These are phyloP conservation scores for Fusarium sp. DNA, from an alignment of 2,329 filamentous ascomycete species.

Conservation along the genomic window DNA sequence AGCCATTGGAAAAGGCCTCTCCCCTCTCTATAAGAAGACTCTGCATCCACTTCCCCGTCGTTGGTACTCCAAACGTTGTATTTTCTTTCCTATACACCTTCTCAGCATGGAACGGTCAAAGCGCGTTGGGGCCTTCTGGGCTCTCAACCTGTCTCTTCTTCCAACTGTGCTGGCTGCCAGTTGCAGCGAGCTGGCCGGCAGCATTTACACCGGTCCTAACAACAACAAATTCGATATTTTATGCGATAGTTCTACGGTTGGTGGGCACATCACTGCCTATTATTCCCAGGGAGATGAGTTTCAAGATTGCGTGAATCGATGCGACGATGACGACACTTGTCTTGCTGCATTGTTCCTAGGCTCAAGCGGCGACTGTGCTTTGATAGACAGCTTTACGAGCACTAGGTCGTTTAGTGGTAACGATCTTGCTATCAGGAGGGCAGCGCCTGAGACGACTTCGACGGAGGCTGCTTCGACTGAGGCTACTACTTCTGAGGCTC, in stretches of 20 bases:
- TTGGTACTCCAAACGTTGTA: not conserved
- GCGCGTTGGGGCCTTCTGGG: not conserved
- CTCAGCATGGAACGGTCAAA: not conserved
- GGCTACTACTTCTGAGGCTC: not conserved
- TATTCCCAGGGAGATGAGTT: not conserved
- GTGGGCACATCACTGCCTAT: not conserved
- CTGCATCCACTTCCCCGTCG: not conserved
- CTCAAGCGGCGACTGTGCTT: not conserved
- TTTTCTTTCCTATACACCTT: fast-evolving
- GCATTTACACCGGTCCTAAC: not conserved
- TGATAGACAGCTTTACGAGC: not conserved
- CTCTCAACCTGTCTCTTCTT: not conserved
- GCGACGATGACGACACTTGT: fast-evolving
- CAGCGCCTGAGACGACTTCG: not conserved
- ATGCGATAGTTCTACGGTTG: not conserved
- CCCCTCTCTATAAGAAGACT: not conserved
- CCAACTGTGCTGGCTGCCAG: not conserved
- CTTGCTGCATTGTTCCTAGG: fast-evolving
- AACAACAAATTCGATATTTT: not conserved
- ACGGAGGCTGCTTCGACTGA: not conserved
- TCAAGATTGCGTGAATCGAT: not conserved
- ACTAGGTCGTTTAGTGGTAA: fast-evolving
- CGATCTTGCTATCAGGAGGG: fast-evolving
- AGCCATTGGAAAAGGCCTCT: not conserved
- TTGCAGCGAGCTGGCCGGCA: not conserved